These are phyloP conservation scores for Tuber microsphaerosporum DNA, from an alignment of 495 filamentous ascomycete species.

Conservation along the genomic window DNA sequence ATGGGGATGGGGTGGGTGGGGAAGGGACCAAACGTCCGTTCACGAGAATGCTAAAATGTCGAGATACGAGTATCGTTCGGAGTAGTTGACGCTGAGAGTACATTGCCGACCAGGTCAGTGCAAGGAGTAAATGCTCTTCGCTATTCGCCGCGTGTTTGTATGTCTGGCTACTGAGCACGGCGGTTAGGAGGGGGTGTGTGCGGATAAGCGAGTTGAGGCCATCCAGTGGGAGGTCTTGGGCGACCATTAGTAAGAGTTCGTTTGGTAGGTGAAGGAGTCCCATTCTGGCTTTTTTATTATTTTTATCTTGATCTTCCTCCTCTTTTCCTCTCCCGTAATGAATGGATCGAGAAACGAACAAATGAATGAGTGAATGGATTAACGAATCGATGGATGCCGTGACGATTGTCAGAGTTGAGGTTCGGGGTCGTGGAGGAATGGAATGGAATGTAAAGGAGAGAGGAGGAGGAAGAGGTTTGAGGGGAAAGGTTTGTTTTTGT, in stretches of 20 bases:
- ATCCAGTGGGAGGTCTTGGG: slow-evolving; percentile 4
- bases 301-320: background rate
- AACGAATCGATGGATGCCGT: background rate
- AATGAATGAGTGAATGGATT: background rate
- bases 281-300: background rate
- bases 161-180: slow-evolving; percentile 3
- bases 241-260: slow-evolving; percentile 4
- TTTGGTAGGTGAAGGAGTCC: slow-evolving; percentile 2
- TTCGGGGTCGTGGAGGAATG: background rate
- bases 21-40: background rate
- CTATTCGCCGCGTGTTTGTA: background rate
- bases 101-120: slow-evolving; percentile 2
- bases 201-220: slow-evolving; percentile 4
- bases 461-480: background rate
- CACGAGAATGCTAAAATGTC: background rate
- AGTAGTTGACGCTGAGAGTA: background rate
- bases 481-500: slow-evolving; percentile 1
- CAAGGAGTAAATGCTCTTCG: slow-evolving; percentile 1
- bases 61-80: background rate
- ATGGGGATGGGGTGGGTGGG: background rate
- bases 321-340: background rate
- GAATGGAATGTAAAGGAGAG: background rate
- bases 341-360: background rate
- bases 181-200: slow-evolving; percentile 3
- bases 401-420: background rate